phyloP scores from a whole-genome alignment of 2,329 filamentous ascomycete genomes.

The Catunica adiposa region DNA sequence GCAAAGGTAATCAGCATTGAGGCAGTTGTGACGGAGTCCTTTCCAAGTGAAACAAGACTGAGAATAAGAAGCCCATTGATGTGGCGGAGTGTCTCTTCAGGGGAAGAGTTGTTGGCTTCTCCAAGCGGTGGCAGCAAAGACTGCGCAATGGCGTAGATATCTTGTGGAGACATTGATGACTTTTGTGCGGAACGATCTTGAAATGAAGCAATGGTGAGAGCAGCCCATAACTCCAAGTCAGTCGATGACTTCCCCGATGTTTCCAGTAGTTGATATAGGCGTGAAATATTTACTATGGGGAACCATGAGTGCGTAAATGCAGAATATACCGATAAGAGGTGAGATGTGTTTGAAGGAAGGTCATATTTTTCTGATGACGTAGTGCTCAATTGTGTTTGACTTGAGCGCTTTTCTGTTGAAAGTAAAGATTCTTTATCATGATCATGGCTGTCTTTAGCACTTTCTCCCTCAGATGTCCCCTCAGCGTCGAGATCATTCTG shows the following conservation, averaged over 20 bases:
- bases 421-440: no score
- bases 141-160: conserved; percentile 35
- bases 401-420: no score
- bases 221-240: conserved; percentile 44
- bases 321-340: no score
- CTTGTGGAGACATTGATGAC: no score
- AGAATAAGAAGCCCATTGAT: conserved; percentile 36
- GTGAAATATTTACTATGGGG: conserved; percentile 52
- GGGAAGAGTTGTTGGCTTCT: background rate
- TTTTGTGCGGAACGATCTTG: conserved; percentile 32
- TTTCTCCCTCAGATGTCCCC: conserved; percentile 7
- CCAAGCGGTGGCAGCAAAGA: conserved; percentile 26
- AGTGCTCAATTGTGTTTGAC: no score
- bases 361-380: no score
- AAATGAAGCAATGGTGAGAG: conserved; percentile 39
- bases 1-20: conserved; percentile 50
- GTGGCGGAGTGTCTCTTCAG: conserved; percentile 28
- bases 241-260: conserved; percentile 23
- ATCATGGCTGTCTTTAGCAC: background rate
- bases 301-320: conserved; percentile 70
- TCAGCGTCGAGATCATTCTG: conserved; percentile 23
- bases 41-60: conserved; percentile 45
- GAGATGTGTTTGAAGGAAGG: no score
- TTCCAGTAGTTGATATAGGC: conserved; percentile 28
- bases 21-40: conserved; percentile 37